A percentile compares a stretch with the other conserved stretches of the same genome.
Conservation (phyloP, 257 asterid species). For the Solanum appendiculatum region DNA sequence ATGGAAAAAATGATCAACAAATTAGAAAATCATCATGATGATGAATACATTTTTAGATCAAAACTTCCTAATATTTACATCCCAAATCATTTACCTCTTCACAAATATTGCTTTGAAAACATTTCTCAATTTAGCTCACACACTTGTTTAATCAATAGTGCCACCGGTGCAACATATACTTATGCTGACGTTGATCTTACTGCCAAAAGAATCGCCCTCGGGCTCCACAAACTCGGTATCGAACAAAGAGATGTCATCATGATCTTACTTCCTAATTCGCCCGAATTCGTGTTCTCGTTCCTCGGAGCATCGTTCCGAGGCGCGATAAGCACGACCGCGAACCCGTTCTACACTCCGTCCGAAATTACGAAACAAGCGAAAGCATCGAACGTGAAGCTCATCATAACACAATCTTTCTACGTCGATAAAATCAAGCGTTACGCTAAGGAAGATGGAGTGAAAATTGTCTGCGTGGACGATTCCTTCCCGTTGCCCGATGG, state of each 20-base stretch:
- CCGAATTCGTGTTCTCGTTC: constrained; percentile 25
- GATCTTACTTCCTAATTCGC: constrained; percentile 23
- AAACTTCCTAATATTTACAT: constrained; percentile 31
- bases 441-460: not conserved
- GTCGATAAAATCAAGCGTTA: constrained; percentile 13
- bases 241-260: constrained; percentile 21
- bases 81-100: constrained; percentile 26
- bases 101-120: constrained; percentile 23
- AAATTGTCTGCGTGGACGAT: constrained; percentile 10
- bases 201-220: constrained; percentile 14
- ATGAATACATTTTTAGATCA: constrained; percentile 22
- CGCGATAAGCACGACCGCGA: constrained; percentile 19
- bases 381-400: constrained; percentile 20
- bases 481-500: not conserved
- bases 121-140: constrained; percentile 14
- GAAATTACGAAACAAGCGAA: constrained; percentile 24
- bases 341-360: constrained; percentile 20
- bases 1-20: not conserved
- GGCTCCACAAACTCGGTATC: constrained; percentile 14
- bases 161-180: constrained; percentile 6
- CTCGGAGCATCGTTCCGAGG: constrained; percentile 25
- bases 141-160: constrained; percentile 21
- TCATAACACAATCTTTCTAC: constrained; percentile 15
- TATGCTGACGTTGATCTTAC: constrained; percentile 19
- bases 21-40: not conserved